Evolutionary conservation across 2,329 filamentous ascomycete species (phyloP), one percentile per base, ranked within the genome.

Genomic region (Nemania sp.): DNA sequence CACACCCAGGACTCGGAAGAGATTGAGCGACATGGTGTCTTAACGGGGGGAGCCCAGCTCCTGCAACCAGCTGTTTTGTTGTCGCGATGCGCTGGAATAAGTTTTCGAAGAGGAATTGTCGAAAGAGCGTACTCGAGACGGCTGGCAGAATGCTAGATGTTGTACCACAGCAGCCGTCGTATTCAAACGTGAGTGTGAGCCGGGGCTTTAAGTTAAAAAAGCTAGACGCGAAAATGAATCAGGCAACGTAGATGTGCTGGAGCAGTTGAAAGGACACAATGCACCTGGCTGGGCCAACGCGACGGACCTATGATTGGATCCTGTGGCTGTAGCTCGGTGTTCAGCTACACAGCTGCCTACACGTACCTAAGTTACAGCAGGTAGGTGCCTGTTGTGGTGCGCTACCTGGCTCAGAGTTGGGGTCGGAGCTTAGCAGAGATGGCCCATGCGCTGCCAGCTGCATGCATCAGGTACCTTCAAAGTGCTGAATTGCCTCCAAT

Each of bases 1-100:
- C 76, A 50, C 71, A 83, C 81, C 82, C 59, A 79, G 70, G 66
- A 85, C 68, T 68, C 82, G 78, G 69, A 85, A 85, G 57, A 83
- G 45, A 73, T 84, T 85, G 65, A 84, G 72, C 70, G 71, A 64
- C 78, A 80, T 82, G 61, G 62, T 69, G 61, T 43, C 26, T 33
- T 41, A 23, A 41, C 43, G 19, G 47, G 47, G 53, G 49, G 57
- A 52, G 49, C 60, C 31, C 31, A 60, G 64, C 63, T 63, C 64
- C 63, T 56, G 30, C 26, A 53, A 56, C 49, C 50, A 52, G 54
- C 52, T 49, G 23, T 46, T 31, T 53, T 31, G 24, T 53, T 31
- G 24, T 4, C 45, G 47, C 56, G 52, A 59, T 57, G 54, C 56
- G 54, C 56, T 47, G 47, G 48, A 45, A 52, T 53, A n/a, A 36